phyloP scores from a whole-genome alignment of 2,329 filamentous ascomycete species.

The Trichophyton mentagrophytes region DNA sequence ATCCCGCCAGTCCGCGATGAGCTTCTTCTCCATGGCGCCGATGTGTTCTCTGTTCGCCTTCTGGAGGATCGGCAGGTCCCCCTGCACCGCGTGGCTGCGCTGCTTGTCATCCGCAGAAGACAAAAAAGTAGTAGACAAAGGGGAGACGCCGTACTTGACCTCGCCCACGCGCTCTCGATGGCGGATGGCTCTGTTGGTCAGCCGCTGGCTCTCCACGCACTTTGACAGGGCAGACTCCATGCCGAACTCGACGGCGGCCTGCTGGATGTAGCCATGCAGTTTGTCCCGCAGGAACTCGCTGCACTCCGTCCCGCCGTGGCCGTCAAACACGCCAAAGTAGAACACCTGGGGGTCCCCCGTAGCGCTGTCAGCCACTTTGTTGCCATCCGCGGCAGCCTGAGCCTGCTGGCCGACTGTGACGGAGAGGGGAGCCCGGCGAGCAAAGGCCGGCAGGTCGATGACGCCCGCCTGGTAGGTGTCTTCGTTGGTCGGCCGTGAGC shows the following conservation, averaged over 20 bases:
- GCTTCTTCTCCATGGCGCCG: conserved; percentile 52
- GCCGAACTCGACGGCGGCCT: conserved; percentile 62
- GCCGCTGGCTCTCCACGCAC: conserved; percentile 8
- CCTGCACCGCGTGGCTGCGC: conserved; percentile 12
- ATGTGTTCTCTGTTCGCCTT: conserved; percentile 48
- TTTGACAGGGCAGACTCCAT: conserved; percentile 60
- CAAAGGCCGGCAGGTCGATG: conserved; percentile 84
- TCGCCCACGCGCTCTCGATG: conserved; percentile 3
- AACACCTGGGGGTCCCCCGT: conserved; percentile 91
- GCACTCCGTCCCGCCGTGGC: conserved; percentile 82
- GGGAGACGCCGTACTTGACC: neutral
- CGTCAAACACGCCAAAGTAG: conserved; percentile 94
- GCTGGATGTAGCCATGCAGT: conserved; percentile 79
- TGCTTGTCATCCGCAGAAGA: neutral
- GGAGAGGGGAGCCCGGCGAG: conserved; percentile 62
- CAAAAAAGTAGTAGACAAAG: too few relatives aligned
- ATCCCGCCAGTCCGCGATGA: conserved; percentile 66
- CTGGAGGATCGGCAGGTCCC: conserved; percentile 37
- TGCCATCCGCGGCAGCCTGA: conserved; percentile 24
- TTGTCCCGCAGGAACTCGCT: conserved; percentile 73
- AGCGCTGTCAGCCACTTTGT: conserved; percentile 58
- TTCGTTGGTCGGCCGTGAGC: conserved; percentile 80
- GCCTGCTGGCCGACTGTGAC: conserved; percentile 31
- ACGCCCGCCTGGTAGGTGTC: conserved; percentile 90
- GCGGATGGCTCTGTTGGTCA: conserved; percentile 6